Conservation (phyloP, 176 grass and related monocot species). For the Elaeis guineensis region DNA sequence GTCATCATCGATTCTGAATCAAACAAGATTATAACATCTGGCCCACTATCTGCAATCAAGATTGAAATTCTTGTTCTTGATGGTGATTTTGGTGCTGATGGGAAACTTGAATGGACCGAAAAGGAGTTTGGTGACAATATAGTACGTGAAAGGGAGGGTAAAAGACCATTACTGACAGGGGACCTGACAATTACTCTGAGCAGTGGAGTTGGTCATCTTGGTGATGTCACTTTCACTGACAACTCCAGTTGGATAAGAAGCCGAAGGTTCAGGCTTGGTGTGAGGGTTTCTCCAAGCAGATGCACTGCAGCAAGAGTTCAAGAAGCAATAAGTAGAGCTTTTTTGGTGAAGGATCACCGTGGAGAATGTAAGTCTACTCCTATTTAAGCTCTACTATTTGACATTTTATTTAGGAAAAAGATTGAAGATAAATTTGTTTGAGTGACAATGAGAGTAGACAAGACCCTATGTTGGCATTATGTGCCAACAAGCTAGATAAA, state of each 20-base stretch:
- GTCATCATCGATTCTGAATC: slow-evolving; percentile 43
- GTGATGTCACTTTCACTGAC: slow-evolving; percentile 66
- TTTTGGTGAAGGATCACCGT: slow-evolving; percentile 91
- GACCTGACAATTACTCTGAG: slow-evolving; percentile 56
- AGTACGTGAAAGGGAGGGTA: slow-evolving; percentile 78
- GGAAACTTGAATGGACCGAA: slow-evolving; percentile 59
- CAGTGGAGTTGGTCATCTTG: slow-evolving; percentile 58
- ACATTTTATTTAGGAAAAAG: too few species aligned
- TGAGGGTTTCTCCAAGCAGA: slow-evolving; percentile 42
- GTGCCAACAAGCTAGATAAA: too few species aligned
- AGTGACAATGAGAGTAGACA: too few species aligned
- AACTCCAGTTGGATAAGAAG: slow-evolving; percentile 86
- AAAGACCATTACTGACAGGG: slow-evolving; percentile 60
- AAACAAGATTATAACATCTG: slow-evolving; percentile 41
- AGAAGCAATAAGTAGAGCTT: slow-evolving; percentile 74
- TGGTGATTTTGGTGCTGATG: slow-evolving; percentile 73
- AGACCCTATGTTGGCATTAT: too few species aligned
- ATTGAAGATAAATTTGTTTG: too few species aligned
- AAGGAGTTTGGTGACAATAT: slow-evolving; percentile 70
- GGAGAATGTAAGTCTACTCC: slow-evolving; percentile 58
- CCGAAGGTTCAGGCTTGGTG: slow-evolving; percentile 79
- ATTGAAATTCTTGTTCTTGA: slow-evolving; percentile 80
- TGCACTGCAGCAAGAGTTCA: slow-evolving; percentile 39
- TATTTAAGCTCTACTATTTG: background rate
- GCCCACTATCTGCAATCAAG: slow-evolving; percentile 46